phyloP scores from a whole-genome alignment of 257 asterid genomes.

The Cynanchum wilfordii region DNA sequence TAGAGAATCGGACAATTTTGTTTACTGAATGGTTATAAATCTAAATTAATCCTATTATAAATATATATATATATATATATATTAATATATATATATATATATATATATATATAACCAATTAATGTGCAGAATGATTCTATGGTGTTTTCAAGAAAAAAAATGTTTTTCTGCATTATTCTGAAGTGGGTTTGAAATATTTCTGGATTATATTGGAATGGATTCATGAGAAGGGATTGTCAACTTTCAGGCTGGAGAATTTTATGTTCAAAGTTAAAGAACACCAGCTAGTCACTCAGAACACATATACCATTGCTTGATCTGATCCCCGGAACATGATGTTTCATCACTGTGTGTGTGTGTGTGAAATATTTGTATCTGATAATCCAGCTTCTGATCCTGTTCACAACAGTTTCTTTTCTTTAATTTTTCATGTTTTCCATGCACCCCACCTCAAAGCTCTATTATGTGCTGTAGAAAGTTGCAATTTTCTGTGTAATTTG shows the following conservation, averaged over 20 bases:
- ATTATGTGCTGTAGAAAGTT: neutral
- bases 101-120: neutral
- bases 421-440: too few species aligned
- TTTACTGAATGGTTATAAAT: neutral
- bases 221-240: neutral
- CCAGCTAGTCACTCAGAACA: neutral
- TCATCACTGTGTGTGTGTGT: neutral
- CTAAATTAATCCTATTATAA: neutral
- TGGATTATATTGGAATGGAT: neutral
- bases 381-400: neutral
- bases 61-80: neutral
- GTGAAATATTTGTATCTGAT: neutral
- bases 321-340: neutral
- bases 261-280: neutral
- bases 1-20: neutral
- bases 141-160: too few species aligned
- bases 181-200: neutral
- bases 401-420: neutral
- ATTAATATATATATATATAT: too few species aligned
- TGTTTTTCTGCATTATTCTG: too few species aligned
- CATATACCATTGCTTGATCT: neutral
- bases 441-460: neutral
- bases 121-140: neutral
- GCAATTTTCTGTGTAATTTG: neutral
- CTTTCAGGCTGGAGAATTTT: neutral